Conservation (phyloP, 192 early-diverging fungal genomes). For the Gaertneriomyces semiglobifer region DNA sequence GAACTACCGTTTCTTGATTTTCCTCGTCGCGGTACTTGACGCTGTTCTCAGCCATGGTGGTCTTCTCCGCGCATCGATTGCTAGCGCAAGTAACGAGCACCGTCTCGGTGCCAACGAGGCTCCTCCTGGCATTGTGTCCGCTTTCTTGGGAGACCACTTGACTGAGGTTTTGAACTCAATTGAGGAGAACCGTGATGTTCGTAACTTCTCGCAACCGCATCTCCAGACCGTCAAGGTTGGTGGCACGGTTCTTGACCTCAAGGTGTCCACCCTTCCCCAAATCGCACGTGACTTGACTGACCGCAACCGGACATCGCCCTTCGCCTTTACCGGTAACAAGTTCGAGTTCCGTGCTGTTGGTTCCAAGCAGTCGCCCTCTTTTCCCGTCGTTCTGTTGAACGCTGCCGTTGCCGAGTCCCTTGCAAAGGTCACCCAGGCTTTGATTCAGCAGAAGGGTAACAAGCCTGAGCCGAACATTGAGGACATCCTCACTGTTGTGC, state of each 20-base stretch:
- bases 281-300: conserved; percentile 97
- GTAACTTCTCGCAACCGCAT: conserved; percentile 84
- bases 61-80: conserved; percentile 86
- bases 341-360: conserved; percentile 99
- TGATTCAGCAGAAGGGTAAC: conserved; percentile 77
- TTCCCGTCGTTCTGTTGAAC: conserved; percentile 93
- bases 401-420: conserved; percentile 84
- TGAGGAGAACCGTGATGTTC: conserved; percentile 81
- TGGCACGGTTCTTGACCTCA: conserved; percentile 92
- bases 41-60: conserved; percentile 89
- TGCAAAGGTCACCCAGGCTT: conserved; percentile 64
- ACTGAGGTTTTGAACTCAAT: conserved; percentile 91
- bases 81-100: conserved; percentile 95
- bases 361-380: conserved; percentile 95
- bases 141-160: conserved; percentile 96
- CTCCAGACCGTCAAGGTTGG: conserved; percentile 89
- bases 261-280: conserved; percentile 86
- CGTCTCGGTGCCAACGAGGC: conserved; percentile 98
- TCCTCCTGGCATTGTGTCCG: conserved; percentile 95
- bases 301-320: conserved; percentile 98
- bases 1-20: conserved; percentile 97
- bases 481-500: conserved; percentile 87
- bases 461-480: conserved; percentile 75
- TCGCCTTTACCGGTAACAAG: conserved; percentile 99
- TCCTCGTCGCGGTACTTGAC: conserved; percentile 87